Percentiles rank a stretch among this genome's conserved stretches.
These are phyloP conservation scores for Agastache rugosa DNA, from an alignment of 257 asterid genomes.

Conservation along the genomic window DNA sequence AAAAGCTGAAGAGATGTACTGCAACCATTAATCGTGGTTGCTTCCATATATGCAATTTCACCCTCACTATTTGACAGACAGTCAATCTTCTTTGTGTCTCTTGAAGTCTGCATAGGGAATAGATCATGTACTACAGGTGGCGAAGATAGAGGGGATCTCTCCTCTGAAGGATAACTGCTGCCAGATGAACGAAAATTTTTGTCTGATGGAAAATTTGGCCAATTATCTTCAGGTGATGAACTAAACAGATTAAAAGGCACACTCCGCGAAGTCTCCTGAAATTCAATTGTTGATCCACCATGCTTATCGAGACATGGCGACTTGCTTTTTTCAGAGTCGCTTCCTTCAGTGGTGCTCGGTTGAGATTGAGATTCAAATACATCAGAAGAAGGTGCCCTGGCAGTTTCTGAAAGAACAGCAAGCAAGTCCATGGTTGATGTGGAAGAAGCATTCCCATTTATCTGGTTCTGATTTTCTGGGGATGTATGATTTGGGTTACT, in stretches of 20 bases:
- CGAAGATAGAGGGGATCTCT: constrained; percentile 67
- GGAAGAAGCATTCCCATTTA: constrained; percentile 45
- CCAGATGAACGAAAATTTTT: constrained; percentile 64
- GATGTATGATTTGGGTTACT: constrained; percentile 42
- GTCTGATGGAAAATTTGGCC: constrained; percentile 49
- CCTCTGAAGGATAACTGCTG: constrained; percentile 76
- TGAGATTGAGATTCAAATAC: constrained; percentile 54
- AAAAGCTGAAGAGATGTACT: constrained; percentile 75
- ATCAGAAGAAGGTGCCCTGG: constrained; percentile 42
- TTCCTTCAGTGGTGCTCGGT: constrained; percentile 60
- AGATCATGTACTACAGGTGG: constrained; percentile 70
- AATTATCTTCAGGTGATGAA: constrained; percentile 66
- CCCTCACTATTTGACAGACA: constrained; percentile 44
- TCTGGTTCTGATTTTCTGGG: constrained; percentile 45
- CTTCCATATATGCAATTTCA: constrained; percentile 44
- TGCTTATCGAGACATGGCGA: constrained; percentile 55
- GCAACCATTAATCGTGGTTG: constrained; percentile 45
- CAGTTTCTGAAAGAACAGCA: constrained; percentile 65
- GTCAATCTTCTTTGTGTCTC: constrained; percentile 51
- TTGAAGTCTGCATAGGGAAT: constrained; percentile 65
- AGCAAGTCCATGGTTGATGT: constrained; percentile 81
- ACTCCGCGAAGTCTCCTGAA: constrained; percentile 48
- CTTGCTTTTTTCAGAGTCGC: constrained; percentile 75
- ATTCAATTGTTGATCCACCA: constrained; percentile 40
- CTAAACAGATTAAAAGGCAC: constrained; percentile 65